Conservation (phyloP, 1,139 yeast genomes). For the Yamadazyma epiphylla region DNA sequence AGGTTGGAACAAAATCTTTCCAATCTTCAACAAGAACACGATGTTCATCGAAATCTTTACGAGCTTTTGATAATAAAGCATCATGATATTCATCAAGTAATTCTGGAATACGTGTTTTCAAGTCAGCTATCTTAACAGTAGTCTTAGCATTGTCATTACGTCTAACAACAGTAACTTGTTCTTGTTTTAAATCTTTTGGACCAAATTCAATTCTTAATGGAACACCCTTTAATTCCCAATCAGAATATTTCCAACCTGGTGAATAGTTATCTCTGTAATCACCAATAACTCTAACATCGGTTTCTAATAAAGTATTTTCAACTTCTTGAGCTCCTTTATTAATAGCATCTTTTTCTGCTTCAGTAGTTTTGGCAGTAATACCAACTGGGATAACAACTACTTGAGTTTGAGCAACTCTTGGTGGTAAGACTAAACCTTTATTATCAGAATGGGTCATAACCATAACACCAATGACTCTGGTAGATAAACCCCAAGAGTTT, state of each 20-base stretch:
- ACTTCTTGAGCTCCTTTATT: constrained; percentile 65
- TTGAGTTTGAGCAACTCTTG: constrained; percentile 91
- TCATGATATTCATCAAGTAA: constrained; percentile 77
- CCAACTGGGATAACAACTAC: constrained; percentile 95
- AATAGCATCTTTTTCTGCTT: constrained; percentile 68
- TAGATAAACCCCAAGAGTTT: constrained; percentile 98
- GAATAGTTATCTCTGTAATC: constrained; percentile 94
- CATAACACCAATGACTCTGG: constrained; percentile 99
- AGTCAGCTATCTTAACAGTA: constrained; percentile 58
- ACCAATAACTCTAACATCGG: constrained; percentile 70
- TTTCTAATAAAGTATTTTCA: constrained; percentile 52
- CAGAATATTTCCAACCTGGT: constrained; percentile 98
- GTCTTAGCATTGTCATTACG: constrained; percentile 84
- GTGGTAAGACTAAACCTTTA: constrained; percentile 97
- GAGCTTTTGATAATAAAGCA: constrained; percentile 74
- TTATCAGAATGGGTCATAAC: constrained; percentile 98
- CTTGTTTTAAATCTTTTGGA: constrained; percentile 84
- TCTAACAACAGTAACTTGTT: constrained; percentile 83
- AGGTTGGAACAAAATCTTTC: constrained; percentile 89
- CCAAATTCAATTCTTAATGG: constrained; percentile 95
- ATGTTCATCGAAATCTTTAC: constrained; percentile 77
- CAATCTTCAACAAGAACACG: constrained; percentile 78
- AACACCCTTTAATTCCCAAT: constrained; percentile 94
- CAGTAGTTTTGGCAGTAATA: constrained; percentile 78
- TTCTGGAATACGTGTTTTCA: constrained; percentile 67